phyloP scores from a whole-genome alignment of 2,329 filamentous ascomycete species.

The Aureobasidium sp. region DNA sequence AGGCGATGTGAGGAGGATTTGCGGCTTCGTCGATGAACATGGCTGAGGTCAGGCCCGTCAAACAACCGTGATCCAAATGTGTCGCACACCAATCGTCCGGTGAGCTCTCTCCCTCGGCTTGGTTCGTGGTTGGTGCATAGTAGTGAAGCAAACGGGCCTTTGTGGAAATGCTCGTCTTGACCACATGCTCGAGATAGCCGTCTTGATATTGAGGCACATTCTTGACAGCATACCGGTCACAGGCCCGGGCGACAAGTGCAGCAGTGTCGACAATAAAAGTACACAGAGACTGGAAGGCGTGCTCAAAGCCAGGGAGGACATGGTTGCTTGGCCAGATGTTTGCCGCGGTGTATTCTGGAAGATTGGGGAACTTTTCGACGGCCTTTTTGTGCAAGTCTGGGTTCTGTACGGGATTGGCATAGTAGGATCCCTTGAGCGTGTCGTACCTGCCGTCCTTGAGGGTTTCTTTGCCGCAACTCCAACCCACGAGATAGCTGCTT shows the following conservation, averaged over 20 bases:
- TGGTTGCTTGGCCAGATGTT: slow-evolving; percentile 77
- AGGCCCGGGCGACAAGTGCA: slow-evolving; percentile 80
- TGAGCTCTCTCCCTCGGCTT: slow-evolving; percentile 33
- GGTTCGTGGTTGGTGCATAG: slow-evolving; percentile 43
- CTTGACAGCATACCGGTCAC: slow-evolving; percentile 73
- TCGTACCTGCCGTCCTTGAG: slow-evolving; percentile 72
- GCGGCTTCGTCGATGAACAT: slow-evolving; percentile 85
- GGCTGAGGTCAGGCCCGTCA: slow-evolving; percentile 87
- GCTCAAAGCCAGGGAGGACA: slow-evolving; percentile 67
- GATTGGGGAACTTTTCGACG: slow-evolving; percentile 52
- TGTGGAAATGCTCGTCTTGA: slow-evolving; percentile 75
- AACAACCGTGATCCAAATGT: slow-evolving; percentile 83
- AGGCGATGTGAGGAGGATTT: slow-evolving; percentile 25
- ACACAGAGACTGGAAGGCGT: slow-evolving; percentile 68
- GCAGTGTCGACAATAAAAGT: slow-evolving; percentile 82
- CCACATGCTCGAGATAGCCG: slow-evolving; percentile 80
- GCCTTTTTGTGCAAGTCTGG: slow-evolving; percentile 53
- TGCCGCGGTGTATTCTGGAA: slow-evolving; percentile 81
- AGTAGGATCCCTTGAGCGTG: slow-evolving; percentile 76
- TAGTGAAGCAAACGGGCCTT: slow-evolving; percentile 93
- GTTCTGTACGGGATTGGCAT: slow-evolving; percentile 62
- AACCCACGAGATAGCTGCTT: slow-evolving; percentile 59
- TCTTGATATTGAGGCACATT: slow-evolving; percentile 70
- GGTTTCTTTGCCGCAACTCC: slow-evolving; percentile 77
- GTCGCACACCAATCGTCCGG: slow-evolving; percentile 88